These are phyloP conservation scores for Apiospora phragmitis DNA, from an alignment of 2,329 filamentous ascomycete species.

Conservation along the genomic window DNA sequence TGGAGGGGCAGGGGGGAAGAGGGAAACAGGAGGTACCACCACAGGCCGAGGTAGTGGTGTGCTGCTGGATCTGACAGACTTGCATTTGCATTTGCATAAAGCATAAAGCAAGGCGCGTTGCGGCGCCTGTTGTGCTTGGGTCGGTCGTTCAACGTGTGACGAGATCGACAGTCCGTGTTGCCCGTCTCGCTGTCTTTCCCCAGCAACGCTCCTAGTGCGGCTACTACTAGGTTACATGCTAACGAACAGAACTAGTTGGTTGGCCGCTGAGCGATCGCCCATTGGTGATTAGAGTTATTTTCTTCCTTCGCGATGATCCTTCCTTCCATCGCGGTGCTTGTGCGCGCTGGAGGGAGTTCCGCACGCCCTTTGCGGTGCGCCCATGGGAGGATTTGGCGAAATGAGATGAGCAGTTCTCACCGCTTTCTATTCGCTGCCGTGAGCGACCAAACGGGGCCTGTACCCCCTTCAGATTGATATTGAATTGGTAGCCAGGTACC, in stretches of 20 bases:
- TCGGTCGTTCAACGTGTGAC: background rate
- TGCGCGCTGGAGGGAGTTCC: background rate
- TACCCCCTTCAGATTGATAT: background rate
- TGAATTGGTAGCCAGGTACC: background rate
- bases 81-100: background rate
- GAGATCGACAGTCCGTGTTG: background rate
- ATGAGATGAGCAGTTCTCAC: background rate
- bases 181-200: background rate
- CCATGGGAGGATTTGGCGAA: background rate
- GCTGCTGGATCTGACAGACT: background rate
- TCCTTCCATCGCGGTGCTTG: background rate
- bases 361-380: background rate
- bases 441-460: background rate
- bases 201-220: background rate
- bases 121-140: background rate
- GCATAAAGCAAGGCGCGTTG: background rate
- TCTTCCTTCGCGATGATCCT: constrained; percentile 2
- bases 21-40: background rate
- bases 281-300: background rate
- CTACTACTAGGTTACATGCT: background rate
- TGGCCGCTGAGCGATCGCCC: background rate
- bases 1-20: background rate
- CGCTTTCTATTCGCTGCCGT: background rate
- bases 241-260: background rate
- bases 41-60: background rate